Evolutionary conservation across 148 eudicot genomes (phyloP).

Genomic region (Arbutus unedo): DNA sequence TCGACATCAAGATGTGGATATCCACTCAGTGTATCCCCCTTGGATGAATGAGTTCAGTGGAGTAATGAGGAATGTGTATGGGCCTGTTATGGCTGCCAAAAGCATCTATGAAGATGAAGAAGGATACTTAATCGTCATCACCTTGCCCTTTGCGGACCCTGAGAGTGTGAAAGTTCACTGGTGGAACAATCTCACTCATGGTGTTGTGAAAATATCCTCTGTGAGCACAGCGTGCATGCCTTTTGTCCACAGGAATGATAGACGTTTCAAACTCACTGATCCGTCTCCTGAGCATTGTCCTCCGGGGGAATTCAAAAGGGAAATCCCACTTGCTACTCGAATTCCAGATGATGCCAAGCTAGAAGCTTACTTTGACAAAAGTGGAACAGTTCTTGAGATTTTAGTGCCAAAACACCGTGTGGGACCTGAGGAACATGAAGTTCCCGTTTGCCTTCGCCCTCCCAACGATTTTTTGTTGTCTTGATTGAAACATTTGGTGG

Average conservation of each 20-base stretch:
- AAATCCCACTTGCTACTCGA: conserved; percentile 58
- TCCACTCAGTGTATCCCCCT: conserved; percentile 38
- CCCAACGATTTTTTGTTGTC: conserved; percentile 59
- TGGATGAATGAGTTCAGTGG: conserved; percentile 71
- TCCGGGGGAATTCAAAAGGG: conserved; percentile 71
- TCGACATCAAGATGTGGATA: conserved; percentile 35
- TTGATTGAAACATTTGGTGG: conserved; percentile 30
- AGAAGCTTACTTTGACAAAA: conserved; percentile 69
- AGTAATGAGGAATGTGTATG: conserved; percentile 62
- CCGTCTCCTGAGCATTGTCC: conserved; percentile 79
- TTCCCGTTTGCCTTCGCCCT: conserved; percentile 61
- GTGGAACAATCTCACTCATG: conserved; percentile 68
- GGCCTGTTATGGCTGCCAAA: conserved; percentile 77
- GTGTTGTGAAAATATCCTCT: conserved; percentile 63
- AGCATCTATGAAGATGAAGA: conserved; percentile 75
- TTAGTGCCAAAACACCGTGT: conserved; percentile 69
- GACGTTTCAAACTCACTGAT: conserved; percentile 66
- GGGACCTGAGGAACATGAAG: conserved; percentile 79
- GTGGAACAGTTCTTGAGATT: conserved; percentile 67
- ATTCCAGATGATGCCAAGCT: conserved; percentile 81
- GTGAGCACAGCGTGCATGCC: conserved; percentile 62
- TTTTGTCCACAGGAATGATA: conserved; percentile 51
- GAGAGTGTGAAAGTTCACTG: conserved; percentile 74
- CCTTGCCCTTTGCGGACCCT: conserved; percentile 62
- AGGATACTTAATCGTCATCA: conserved; percentile 55